Base-by-base conservation (phyloP, 2,329 filamentous ascomycete species). In the Calonectria naviculata region DNA sequence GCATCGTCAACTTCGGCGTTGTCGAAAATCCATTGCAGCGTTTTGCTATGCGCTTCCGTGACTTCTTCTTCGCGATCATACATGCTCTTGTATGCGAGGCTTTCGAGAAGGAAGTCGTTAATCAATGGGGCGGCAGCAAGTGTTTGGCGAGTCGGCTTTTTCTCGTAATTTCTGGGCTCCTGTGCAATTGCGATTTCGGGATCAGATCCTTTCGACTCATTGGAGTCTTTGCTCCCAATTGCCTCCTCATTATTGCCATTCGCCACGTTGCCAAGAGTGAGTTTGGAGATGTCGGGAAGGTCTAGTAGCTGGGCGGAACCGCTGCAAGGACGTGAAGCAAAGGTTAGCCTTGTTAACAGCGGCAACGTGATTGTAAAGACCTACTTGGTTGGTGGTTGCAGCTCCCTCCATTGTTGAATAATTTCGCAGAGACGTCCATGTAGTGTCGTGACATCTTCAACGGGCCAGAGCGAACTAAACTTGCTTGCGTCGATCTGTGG, bases 1-100 rank as follows among this genome's bases (percentile, higher is more conserved):
- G 65, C 3, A 71, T 74, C 56, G 0, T 31, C 28, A 2, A 68
- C 47, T 3, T 42, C 9, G 0, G 65, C 67, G 21, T 54, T 60
- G 4, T 77, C 70, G 44, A 84, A 84, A 1, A 84, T 79, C 83
- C 83, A 85, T 38, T 83, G 76, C 34, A 85, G 81, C 0, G 83
- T 84, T 7, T 77, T 74, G 2, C 56, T 60, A n/a, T 81, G 77
- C 2, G 80, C 80, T 41, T 78, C 74, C 1, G 77, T 76, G 17
- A 81, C 79, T 65, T 81, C 78, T 5, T 78, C 76, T 5, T 81
- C 80, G 17, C 80, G 75, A 34, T 80, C 79, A 19, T 76, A 71
- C 80, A 81, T 81, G 63, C 75, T 80, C 52, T 78, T 81, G 69
- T 81, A 81, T 2, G 80, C 76, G 17, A 81, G 77, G 15, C 68